These are phyloP conservation scores for Fusarium sp. DNA, from an alignment of 2,329 filamentous ascomycete genomes.

Conservation along the genomic window DNA sequence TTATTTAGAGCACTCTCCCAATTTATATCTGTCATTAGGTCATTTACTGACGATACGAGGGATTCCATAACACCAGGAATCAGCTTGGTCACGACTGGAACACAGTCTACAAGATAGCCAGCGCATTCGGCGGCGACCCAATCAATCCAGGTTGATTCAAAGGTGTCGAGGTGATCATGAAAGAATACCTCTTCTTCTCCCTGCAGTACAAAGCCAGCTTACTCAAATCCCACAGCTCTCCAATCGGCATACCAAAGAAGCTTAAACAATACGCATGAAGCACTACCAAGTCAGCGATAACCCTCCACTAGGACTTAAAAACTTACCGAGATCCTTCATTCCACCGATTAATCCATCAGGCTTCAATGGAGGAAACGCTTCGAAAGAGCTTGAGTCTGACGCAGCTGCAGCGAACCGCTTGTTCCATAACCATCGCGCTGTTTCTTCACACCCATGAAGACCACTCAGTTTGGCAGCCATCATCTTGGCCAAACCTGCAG, in stretches of 20 bases:
- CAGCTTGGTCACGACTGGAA: too few species aligned
- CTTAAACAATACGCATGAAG: conserved; percentile 62
- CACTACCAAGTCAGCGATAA: conserved; percentile 43
- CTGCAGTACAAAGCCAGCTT: conserved; percentile 64
- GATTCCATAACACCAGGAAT: background rate
- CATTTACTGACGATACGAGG: too few species aligned
- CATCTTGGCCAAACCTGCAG: conserved; percentile 51
- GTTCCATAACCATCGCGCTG: conserved; percentile 75
- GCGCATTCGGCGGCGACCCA: conserved; percentile 39
- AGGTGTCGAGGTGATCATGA: conserved; percentile 70
- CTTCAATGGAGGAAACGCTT: conserved; percentile 68
- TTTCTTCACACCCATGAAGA: conserved; percentile 60
- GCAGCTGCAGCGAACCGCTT: conserved; percentile 74
- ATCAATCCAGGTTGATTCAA: conserved; percentile 51
- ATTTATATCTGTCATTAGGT: too few species aligned
- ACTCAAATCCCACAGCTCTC: conserved; percentile 67
- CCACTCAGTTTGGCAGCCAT: conserved; percentile 48
- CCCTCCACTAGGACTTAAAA: rapidly evolving
- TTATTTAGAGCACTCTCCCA: too few species aligned
- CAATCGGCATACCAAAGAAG: conserved; percentile 65
- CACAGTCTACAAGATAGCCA: conserved; percentile 45
- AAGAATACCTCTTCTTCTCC: conserved; percentile 65
- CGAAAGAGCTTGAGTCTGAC: conserved; percentile 72
- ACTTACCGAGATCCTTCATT: conserved; percentile 52
- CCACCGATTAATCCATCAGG: conserved; percentile 51